These are phyloP conservation scores for Saccharomyces eubayanus DNA, from an alignment of 805 yeast species.

Conservation along the genomic window DNA sequence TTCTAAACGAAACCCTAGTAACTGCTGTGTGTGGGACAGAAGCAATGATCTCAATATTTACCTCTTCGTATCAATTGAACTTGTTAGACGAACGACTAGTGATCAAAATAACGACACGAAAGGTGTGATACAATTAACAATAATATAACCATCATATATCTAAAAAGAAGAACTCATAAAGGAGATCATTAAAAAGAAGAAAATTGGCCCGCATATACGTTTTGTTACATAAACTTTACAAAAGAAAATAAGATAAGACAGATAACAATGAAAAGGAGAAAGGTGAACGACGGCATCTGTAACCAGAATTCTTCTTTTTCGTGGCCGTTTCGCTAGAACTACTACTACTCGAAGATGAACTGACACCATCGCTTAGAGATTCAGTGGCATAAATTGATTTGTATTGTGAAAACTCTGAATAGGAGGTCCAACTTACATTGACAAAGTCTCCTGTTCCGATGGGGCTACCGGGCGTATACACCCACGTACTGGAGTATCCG, in stretches of 20 bases:
- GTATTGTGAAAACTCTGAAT: background rate
- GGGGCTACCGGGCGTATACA: conserved; percentile 11
- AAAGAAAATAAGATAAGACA: background rate
- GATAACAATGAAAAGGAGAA: background rate
- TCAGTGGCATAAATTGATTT: background rate
- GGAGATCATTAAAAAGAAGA: no score
- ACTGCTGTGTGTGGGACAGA: no score
- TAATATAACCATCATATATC: no score
- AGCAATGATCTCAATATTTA: no score
- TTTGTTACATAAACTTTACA: no score
- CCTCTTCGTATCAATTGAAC: no score
- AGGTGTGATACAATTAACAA: no score
- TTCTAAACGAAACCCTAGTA: no score
- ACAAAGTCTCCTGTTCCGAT: conserved; percentile 13
- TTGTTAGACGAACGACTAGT: no score
- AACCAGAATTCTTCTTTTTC: background rate
- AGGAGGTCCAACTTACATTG: background rate
- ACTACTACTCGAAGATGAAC: background rate
- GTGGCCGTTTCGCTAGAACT: background rate
- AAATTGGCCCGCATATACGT: no score
- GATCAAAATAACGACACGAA: no score
- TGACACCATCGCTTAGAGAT: background rate
- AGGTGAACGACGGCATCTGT: background rate
- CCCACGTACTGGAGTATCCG: conserved; percentile 37
- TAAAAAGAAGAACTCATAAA: no score